These are phyloP conservation scores for Phytophthora tubulina DNA, from an alignment of 352 stramenopile species.

Conservation along the genomic window DNA sequence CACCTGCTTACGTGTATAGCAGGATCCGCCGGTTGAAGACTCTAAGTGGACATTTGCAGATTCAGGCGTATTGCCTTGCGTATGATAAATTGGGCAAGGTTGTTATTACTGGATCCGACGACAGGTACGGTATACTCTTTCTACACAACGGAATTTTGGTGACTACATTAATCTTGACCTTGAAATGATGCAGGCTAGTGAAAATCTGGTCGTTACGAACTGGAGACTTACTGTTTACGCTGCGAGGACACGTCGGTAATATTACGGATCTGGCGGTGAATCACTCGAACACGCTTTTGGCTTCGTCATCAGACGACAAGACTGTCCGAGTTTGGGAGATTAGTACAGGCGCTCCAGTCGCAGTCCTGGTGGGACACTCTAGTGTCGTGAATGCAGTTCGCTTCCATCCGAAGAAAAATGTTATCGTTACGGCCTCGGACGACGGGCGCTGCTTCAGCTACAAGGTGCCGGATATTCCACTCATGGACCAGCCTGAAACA, in stretches of 20 bases:
- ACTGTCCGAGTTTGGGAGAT: conserved; percentile 91
- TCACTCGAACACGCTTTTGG: conserved; percentile 80
- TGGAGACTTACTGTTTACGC: conserved; percentile 82
- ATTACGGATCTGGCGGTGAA: conserved; percentile 93
- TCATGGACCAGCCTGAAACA: conserved; percentile 61
- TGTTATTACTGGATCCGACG: conserved; percentile 97
- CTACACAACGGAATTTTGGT: conserved; percentile 2
- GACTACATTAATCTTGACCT: conserved; percentile 9
- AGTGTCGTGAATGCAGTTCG: conserved; percentile 88
- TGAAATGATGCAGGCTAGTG: conserved; percentile 79
- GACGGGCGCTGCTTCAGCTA: conserved; percentile 93
- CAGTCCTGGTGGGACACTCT: conserved; percentile 87
- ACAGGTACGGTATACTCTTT: conserved; percentile 65
- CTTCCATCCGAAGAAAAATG: conserved; percentile 89
- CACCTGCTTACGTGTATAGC: conserved; percentile 78
- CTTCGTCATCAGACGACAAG: conserved; percentile 91
- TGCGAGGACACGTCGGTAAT: conserved; percentile 89
- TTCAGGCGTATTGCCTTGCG: conserved; percentile 95
- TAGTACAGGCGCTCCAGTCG: conserved; percentile 81
- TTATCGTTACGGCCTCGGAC: conserved; percentile 93
- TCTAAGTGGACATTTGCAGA: conserved; percentile 94
- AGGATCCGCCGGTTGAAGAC: conserved; percentile 84
- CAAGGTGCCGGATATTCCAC: conserved; percentile 82
- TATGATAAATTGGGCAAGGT: conserved; percentile 97
- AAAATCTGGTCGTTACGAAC: conserved; percentile 96